Percentiles rank a stretch among this genome's conserved stretches.
These are phyloP conservation scores for Thyridium curvatum DNA, from an alignment of 2,329 filamentous ascomycete genomes.

Conservation along the genomic window DNA sequence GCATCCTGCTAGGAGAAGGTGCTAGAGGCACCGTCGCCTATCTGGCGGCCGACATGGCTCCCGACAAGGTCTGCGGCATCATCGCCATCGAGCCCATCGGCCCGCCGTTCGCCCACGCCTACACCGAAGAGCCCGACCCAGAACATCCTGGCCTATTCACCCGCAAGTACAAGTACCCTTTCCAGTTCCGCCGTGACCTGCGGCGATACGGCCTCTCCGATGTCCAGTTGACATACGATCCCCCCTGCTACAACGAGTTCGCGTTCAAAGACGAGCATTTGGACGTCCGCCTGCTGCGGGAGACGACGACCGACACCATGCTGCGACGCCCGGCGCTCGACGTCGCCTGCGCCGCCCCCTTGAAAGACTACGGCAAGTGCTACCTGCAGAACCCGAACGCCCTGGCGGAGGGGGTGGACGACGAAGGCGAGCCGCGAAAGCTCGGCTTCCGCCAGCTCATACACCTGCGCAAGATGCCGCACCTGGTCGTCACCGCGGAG, in stretches of 20 bases:
- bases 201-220: constrained; percentile 10
- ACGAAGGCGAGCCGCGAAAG: constrained; percentile 3
- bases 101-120: constrained; percentile 34
- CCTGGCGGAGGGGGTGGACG: neutral
- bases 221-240: constrained; percentile 31
- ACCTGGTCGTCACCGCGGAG: constrained; percentile 43
- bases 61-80: constrained; percentile 39
- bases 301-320: constrained; percentile 1
- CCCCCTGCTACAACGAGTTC: constrained; percentile 15
- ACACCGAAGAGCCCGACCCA: neutral
- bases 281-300: constrained; percentile 4
- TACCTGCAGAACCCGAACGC: constrained; percentile 8
- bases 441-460: constrained; percentile 28
- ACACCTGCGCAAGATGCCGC: constrained; percentile 40
- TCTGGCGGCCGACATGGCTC: constrained; percentile 41
- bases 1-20: constrained; percentile 42
- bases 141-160: neutral
- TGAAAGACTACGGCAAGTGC: constrained; percentile 5
- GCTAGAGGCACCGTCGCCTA: constrained; percentile 39
- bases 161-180: neutral
- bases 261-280: constrained; percentile 6
- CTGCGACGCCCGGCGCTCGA: too few species aligned
- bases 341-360: neutral
- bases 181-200: neutral
- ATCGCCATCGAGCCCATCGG: constrained; percentile 47